Conservation (phyloP, 2,329 filamentous ascomycete species). For the Ascosphaera aggregata region DNA sequence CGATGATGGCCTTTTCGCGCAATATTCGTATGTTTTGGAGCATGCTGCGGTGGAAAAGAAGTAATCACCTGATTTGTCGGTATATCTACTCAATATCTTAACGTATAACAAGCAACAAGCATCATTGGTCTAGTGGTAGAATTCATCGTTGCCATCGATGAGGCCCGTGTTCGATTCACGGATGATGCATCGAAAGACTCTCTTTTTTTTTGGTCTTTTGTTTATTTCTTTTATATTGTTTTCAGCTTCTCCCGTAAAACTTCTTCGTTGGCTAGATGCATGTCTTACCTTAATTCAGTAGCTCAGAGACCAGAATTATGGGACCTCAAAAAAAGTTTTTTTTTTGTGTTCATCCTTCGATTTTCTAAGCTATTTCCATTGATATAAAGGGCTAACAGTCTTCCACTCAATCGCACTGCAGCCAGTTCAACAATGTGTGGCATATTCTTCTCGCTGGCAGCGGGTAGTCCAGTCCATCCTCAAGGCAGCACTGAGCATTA, state of each 20-base stretch:
- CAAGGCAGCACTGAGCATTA: constrained; percentile 13
- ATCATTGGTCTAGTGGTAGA: constrained; percentile 29
- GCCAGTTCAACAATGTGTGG: constrained; percentile 20
- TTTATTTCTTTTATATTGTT: neutral
- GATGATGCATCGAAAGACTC: constrained; percentile 13
- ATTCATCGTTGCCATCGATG: constrained; percentile 31
- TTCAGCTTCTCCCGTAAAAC: too few species aligned
- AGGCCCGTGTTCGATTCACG: constrained; percentile 26
- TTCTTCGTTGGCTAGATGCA: too few species aligned
- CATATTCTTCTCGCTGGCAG: constrained; percentile 28
- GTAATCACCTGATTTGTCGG: too few species aligned
- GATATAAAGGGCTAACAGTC: neutral
- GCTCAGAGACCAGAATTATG: too few species aligned
- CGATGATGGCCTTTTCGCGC: too few species aligned
- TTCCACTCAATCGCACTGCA: neutral
- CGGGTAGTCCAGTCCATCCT: constrained; percentile 10
- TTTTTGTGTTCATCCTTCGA: neutral
- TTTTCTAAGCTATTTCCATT: neutral
- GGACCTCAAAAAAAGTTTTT: too few species aligned
- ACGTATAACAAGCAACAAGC: neutral
- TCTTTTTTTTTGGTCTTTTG: neutral
- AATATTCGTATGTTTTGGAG: too few species aligned
- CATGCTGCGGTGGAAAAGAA: too few species aligned
- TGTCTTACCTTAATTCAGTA: too few species aligned
- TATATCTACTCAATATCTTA: too few species aligned